Base-by-base conservation (phyloP, 345 rosid genomes). In the Lepidium aucheri region DNA sequence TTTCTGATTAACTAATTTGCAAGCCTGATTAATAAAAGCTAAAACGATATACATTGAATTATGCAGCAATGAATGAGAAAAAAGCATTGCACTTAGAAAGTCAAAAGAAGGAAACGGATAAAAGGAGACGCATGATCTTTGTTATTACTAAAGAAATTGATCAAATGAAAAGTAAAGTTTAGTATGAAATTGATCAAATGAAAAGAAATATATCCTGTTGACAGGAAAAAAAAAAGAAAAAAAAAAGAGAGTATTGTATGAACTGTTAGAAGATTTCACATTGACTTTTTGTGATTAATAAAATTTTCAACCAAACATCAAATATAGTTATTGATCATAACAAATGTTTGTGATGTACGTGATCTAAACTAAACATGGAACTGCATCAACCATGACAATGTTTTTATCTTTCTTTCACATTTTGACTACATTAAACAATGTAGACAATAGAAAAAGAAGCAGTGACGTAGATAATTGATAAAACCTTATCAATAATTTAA, bases 91-190 rank as follows among this genome's bases (percentile, higher is more conserved):
- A 46, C 44, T 38, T 47, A 42, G 63, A 64, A 26, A 47, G 63
- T 70, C 69, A 45, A 71, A 53, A 53, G 64, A 24, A 55, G 9
- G 9, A 56, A 46, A 41, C 58, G 20, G 53, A 14, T 38, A 46
- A 47, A 54, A 57, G 65, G 65, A 49, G 45, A 72, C 46, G 70
- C 65, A 57, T 16, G 65, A 57, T 64, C 38, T 64, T 59, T 24
- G 60, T 30, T 41, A 38, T 24, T 18, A 13, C 3, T 8, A 63
- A 49, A 40, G 16, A 9, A 24, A 52, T 63, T 30, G 16, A 54
- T 17, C 18, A 61, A 36, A 10, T 15, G n/a, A n/a, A 46, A 55
- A 55, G 33, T 63, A 45, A 70, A 36, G 41, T 12, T 45, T 39
- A 26, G 11, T n/a, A n/a, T n/a, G 16, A 9, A 24, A 52, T 63